Evolutionary conservation across 2,329 filamentous ascomycete genomes (phyloP).

Genomic region (Aspergillus cejpii): DNA sequence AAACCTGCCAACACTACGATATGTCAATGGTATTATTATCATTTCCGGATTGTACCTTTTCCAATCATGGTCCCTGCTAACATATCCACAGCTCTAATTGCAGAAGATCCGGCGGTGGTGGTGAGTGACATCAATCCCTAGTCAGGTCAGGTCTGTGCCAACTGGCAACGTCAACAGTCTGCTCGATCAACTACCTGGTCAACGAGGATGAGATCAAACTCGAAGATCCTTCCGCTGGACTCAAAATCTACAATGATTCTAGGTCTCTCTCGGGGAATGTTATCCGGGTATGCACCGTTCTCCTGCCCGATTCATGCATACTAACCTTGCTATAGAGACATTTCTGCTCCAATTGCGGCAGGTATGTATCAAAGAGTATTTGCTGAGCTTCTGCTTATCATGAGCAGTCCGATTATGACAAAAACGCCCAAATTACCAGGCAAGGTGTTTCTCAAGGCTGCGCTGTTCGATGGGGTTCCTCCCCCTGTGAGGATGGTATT

Average conservation of each 20-base stretch:
- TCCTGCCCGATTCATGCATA: not conserved
- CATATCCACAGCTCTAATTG: conserved; percentile 13
- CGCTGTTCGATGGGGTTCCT: conserved; percentile 16
- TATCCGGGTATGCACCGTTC: conserved; percentile 6
- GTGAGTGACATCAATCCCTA: conserved; percentile 7
- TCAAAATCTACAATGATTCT: conserved; percentile 16
- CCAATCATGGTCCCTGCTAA: not conserved
- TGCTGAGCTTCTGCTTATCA: no score
- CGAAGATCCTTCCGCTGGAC: conserved; percentile 7
- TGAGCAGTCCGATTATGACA: conserved; percentile 12
- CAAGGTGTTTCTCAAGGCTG: conserved; percentile 17
- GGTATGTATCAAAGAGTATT: conserved; percentile 7
- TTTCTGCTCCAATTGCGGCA: conserved; percentile 23
- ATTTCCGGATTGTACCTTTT: not conserved
- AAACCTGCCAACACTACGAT: conserved; percentile 14
- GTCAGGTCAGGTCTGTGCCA: not conserved
- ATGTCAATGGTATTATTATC: conserved; percentile 19
- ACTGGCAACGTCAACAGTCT: conserved; percentile 10
- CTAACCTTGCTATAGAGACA: conserved; percentile 9
- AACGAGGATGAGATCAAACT: conserved; percentile 14
- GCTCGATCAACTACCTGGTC: conserved; percentile 22
- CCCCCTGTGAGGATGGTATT: conserved; percentile 11
- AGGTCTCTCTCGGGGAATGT: conserved; percentile 14
- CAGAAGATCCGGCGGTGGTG: conserved; percentile 15
- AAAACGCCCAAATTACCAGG: conserved; percentile 13